phyloP scores from a whole-genome alignment of 208 protist species.

The Angomonas deanei region DNA sequence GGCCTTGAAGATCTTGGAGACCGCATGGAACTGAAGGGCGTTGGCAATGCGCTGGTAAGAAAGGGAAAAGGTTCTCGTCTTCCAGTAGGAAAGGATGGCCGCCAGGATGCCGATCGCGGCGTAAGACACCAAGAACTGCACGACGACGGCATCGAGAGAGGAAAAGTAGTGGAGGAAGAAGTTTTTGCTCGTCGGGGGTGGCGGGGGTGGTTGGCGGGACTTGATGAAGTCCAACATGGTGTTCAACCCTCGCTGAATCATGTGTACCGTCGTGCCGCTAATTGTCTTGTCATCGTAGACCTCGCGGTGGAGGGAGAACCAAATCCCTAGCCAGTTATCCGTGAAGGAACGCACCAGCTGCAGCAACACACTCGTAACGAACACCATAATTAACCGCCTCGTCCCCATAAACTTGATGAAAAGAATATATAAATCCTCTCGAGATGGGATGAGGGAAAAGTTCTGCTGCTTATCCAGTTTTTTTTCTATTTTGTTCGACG shows the following conservation, averaged over 20 bases:
- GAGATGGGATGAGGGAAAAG: conserved; percentile 27
- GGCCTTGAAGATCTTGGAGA: conserved; percentile 51
- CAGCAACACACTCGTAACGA: conserved; percentile 34
- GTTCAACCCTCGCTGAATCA: neutral
- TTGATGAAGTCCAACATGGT: neutral
- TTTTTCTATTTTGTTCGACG: neutral
- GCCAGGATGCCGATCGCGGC: conserved; percentile 47
- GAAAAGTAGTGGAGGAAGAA: conserved; percentile 25
- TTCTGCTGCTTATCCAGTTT: neutral
- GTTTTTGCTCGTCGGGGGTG: conserved; percentile 10
- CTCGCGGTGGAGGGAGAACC: conserved; percentile 34
- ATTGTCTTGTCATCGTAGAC: conserved; percentile 21
- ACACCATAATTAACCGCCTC: conserved; percentile 18
- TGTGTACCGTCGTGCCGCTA: conserved; percentile 17
- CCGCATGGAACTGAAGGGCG: conserved; percentile 44
- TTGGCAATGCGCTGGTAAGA: conserved; percentile 54
- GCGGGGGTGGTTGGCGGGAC: conserved; percentile 7
- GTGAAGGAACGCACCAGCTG: conserved; percentile 50
- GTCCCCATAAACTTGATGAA: conserved; percentile 41
- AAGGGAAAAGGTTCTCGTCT: conserved; percentile 48
- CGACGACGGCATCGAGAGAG: conserved; percentile 28
- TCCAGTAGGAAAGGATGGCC: conserved; percentile 41
- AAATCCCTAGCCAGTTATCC: conserved; percentile 78
- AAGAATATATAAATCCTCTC: conserved; percentile 29
- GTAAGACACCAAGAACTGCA: conserved; percentile 53